Evolutionary conservation across 345 rosid genomes (phyloP), one percentile per base, ranked within the genome.

Genomic region (Linum lewisii): DNA sequence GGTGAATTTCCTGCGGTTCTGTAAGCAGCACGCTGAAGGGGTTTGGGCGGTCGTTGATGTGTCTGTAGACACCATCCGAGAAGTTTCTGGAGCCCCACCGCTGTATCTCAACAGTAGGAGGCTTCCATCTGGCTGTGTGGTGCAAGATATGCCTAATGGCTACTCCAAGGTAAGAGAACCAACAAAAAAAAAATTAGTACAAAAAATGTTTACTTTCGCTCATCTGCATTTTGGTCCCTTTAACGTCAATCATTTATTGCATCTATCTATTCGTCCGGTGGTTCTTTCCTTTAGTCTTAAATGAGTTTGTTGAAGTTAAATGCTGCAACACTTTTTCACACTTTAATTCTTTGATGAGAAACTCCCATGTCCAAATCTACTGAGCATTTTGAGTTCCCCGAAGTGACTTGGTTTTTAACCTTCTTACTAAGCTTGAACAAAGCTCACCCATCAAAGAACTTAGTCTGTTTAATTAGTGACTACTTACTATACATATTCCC

Each of bases 21-120:
- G 97, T 82, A 90, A 87, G 78, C 97, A 90, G 65, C 99, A 80
- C 22, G 96, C 95, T 0, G 95, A 85, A 57, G 94, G 94, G 21
- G 83, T 89, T 24, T 89, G 99, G 99, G 95, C 91, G 4, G 95
- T 94, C 24, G 99, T 85, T 4, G 99, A 94, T 67, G 95, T 94
- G 63, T 94, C 99, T 2, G 59, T 90, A 13, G 97, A 90, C 65
- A 57, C 65, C 6, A 72, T 81, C 66, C 65, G 79, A 21, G 93
- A 85, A 57, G 63, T 73, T 15, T 67, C 90, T 0, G 83, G 82
- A 24, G 71, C 82, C 21, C 24, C 23, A 15, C 72, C 82, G n/a
- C 22, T 80, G 4, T 81, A 62, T 67, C 59, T 77, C 10, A 80
- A 47, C 69, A 87, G 93, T 59, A 70, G 87, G 78, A 87, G 97